These are phyloP conservation scores for Phytophthora melonis DNA, from an alignment of 352 stramenopile species.

Conservation along the genomic window DNA sequence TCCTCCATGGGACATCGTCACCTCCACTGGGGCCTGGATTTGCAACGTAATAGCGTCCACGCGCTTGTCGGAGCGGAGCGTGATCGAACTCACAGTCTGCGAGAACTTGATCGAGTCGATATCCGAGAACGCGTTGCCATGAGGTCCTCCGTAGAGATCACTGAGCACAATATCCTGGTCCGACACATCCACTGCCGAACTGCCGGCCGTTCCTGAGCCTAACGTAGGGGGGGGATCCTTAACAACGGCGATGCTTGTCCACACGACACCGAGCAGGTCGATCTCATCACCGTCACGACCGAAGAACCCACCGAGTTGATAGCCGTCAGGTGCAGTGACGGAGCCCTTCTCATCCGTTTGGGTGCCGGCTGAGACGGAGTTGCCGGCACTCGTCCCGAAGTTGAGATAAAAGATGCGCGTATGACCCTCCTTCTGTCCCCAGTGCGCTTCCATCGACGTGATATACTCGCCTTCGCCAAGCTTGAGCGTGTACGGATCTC, in stretches of 20 bases:
- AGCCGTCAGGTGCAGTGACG: constrained; percentile 9
- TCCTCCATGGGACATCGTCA: constrained; percentile 8
- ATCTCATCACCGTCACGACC: constrained; percentile 21
- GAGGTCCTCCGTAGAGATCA: constrained; percentile 7
- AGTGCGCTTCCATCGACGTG: constrained; percentile 19
- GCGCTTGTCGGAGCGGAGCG: not conserved
- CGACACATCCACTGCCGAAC: not conserved
- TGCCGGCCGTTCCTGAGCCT: not conserved
- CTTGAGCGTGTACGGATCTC: constrained; percentile 10
- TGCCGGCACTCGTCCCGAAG: constrained; percentile 15
- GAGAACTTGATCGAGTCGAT: constrained; percentile 5
- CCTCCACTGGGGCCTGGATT: not conserved
- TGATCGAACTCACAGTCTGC: constrained; percentile 4
- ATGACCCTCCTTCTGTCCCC: constrained; percentile 11
- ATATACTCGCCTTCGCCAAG: constrained; percentile 9
- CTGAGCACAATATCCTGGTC: constrained; percentile 18
- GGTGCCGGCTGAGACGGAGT: constrained; percentile 8
- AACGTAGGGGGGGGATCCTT: not conserved
- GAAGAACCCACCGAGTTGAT: constrained; percentile 15
- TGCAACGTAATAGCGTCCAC: constrained; percentile 7
- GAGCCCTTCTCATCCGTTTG: constrained; percentile 8
- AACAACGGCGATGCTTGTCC: constrained; percentile 15
- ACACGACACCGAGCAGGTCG: constrained; percentile 15
- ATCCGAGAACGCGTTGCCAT: constrained; percentile 10
- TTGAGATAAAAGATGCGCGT: constrained; percentile 16